A percentile compares a stretch with the other conserved stretches of the same genome.
Conservation (phyloP, 306 rosid genomes). For the Vigna radiata region DNA sequence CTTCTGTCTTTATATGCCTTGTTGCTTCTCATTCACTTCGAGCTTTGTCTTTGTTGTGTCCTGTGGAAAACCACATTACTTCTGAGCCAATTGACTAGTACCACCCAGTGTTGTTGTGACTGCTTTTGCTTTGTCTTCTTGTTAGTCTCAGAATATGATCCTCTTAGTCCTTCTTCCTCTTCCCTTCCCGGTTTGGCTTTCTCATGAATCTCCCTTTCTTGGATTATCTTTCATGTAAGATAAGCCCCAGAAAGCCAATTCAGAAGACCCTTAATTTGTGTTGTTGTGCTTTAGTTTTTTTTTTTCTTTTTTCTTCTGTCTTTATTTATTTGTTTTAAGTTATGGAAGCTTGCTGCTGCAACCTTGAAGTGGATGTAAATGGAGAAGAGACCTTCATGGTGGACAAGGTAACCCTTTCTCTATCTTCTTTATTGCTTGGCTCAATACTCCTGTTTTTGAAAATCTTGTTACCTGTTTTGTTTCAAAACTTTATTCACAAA, state of each 20-base stretch:
- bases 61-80: conserved; percentile 49
- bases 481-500: neutral
- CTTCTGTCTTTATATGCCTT: conserved; percentile 61
- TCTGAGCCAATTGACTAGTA: conserved; percentile 54
- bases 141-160: conserved; percentile 61
- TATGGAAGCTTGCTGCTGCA: conserved; percentile 74
- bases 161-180: conserved; percentile 30
- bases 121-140: conserved; percentile 69
- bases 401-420: conserved; percentile 67
- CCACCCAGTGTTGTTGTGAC: conserved; percentile 45
- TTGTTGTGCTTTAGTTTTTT: conserved; percentile 36
- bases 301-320: neutral
- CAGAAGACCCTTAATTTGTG: conserved; percentile 44
- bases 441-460: neutral
- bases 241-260: conserved; percentile 36
- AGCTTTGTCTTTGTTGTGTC: conserved; percentile 58
- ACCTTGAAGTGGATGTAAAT: conserved; percentile 94
- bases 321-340: conserved; percentile 22
- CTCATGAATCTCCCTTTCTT: conserved; percentile 45
- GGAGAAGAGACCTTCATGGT: conserved; percentile 89
- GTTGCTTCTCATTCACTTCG: conserved; percentile 57
- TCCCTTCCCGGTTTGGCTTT: conserved; percentile 41
- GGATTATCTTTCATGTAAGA: conserved; percentile 43
- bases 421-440: conserved; percentile 26
- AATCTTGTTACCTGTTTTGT: conserved; percentile 24